Conservation (phyloP, 2,329 filamentous ascomycete genomes). For the Phyllosticta ampelicida region DNA sequence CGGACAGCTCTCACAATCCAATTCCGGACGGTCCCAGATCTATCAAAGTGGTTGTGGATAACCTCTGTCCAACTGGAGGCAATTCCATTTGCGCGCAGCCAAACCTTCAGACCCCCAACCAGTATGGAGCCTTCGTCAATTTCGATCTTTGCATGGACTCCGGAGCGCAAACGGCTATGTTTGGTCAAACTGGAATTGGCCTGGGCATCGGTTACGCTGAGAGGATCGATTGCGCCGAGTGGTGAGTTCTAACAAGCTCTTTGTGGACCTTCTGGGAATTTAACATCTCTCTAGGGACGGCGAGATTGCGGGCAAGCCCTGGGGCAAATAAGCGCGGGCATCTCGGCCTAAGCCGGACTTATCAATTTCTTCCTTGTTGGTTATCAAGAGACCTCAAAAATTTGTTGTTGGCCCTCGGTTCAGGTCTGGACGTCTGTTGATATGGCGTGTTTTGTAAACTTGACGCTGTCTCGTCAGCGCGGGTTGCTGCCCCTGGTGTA, state of each 20-base stretch:
- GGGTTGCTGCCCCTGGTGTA: neutral
- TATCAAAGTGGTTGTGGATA: conserved; percentile 32
- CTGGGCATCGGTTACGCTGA: conserved; percentile 23
- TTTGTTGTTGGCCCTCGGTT: neutral
- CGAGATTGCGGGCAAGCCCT: neutral
- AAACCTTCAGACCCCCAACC: conserved; percentile 23
- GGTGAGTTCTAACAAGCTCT: too few species aligned
- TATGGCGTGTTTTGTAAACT: neutral
- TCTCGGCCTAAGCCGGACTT: too few species aligned
- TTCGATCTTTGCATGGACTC: conserved; percentile 33
- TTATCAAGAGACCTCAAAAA: neutral
- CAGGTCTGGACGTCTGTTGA: neutral
- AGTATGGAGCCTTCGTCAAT: conserved; percentile 31
- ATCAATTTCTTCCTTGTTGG: neutral
- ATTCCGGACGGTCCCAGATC: conserved; percentile 22
- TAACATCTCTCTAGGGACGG: neutral
- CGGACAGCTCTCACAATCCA: conserved; percentile 20
- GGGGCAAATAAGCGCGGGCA: neutral
- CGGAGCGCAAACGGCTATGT: conserved; percentile 27
- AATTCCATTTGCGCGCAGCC: conserved; percentile 30
- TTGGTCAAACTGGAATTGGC: conserved; percentile 21
- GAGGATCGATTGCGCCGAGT: conserved; percentile 19
- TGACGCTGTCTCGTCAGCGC: neutral
- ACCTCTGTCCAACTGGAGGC: conserved; percentile 28
- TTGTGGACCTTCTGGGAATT: too few species aligned